Conservation (phyloP, 495 filamentous ascomycete genomes). For the Lophium mytilinum region DNA sequence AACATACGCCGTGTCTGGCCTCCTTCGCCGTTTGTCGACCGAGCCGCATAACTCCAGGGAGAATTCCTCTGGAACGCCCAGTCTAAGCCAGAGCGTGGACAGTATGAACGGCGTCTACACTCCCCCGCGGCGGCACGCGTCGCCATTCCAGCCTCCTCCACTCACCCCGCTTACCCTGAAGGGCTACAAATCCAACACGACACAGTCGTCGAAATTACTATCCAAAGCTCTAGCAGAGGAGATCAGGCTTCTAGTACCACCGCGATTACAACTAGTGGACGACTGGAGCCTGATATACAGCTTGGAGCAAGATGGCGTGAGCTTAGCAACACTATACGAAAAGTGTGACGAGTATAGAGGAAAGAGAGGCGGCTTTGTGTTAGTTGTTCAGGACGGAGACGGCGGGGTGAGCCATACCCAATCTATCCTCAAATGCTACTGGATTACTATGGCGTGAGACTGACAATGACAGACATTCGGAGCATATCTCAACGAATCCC, state of each 20-base stretch:
- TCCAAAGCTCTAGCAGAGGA: slow-evolving; percentile 77
- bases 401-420: slow-evolving; percentile 53
- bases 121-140: slow-evolving; percentile 30
- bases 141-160: slow-evolving; percentile 43
- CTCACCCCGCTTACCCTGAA: slow-evolving; percentile 33
- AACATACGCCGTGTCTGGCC: slow-evolving; percentile 29
- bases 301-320: slow-evolving; percentile 87
- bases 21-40: slow-evolving; percentile 32
- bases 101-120: slow-evolving; percentile 29
- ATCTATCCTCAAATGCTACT: not conserved
- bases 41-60: slow-evolving; percentile 19
- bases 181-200: slow-evolving; percentile 29
- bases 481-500: slow-evolving; percentile 84
- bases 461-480: slow-evolving; percentile 63
- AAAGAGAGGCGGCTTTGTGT: slow-evolving; percentile 71
- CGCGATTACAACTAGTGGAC: slow-evolving; percentile 77
- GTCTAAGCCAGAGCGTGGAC: slow-evolving; percentile 16
- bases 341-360: slow-evolving; percentile 57
- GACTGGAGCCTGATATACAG: slow-evolving; percentile 82
- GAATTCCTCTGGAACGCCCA: slow-evolving; percentile 7
- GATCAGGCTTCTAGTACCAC: slow-evolving; percentile 80
- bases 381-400: slow-evolving; percentile 70
- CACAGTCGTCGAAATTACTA: slow-evolving; percentile 41
- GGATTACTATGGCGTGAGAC: slow-evolving; percentile 1
- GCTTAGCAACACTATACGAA: slow-evolving; percentile 77